Percentiles rank a stretch among this genome's conserved stretches.
Conservation (phyloP, 2,329 filamentous ascomycete species). For the Aureobasidium sp. region DNA sequence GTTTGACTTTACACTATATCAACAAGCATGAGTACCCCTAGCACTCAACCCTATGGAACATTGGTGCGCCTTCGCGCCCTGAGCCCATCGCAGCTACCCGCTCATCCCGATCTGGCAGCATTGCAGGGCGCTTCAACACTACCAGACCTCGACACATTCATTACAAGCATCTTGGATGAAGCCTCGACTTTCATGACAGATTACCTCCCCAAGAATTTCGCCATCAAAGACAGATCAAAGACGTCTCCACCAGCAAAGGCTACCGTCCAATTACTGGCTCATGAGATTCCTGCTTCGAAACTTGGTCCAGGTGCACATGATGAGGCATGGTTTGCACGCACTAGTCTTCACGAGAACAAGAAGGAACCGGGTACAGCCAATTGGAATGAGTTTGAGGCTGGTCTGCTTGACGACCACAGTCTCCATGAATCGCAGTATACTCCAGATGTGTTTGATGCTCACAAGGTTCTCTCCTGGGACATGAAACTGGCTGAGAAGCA, state of each 20-base stretch:
- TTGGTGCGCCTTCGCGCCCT: slow-evolving; percentile 30
- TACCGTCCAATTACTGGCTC: slow-evolving; percentile 48
- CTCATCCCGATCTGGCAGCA: slow-evolving; percentile 28
- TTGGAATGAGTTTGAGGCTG: slow-evolving; percentile 57
- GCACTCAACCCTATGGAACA: slow-evolving; percentile 19
- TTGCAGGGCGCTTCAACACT: slow-evolving; percentile 29
- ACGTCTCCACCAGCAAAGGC: slow-evolving; percentile 44
- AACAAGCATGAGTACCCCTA: not conserved
- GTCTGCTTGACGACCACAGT: slow-evolving; percentile 53
- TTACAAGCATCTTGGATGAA: slow-evolving; percentile 51
- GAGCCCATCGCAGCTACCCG: slow-evolving; percentile 27
- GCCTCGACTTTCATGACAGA: slow-evolving; percentile 52
- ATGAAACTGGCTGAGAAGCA: slow-evolving; percentile 25
- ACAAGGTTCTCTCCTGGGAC: slow-evolving; percentile 39
- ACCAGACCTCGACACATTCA: slow-evolving; percentile 45
- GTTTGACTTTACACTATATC: not conserved
- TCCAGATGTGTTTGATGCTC: slow-evolving; percentile 46
- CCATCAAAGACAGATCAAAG: slow-evolving; percentile 42
- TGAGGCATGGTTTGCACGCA: slow-evolving; percentile 60
- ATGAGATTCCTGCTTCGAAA: slow-evolving; percentile 41
- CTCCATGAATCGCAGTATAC: slow-evolving; percentile 54
- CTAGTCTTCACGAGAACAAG: slow-evolving; percentile 53
- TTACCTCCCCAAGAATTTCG: slow-evolving; percentile 50
- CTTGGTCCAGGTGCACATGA: slow-evolving; percentile 28
- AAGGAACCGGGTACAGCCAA: slow-evolving; percentile 47